Evolutionary conservation across 257 asterid genomes (phyloP).

Genomic region (Nemophila menziesii): DNA sequence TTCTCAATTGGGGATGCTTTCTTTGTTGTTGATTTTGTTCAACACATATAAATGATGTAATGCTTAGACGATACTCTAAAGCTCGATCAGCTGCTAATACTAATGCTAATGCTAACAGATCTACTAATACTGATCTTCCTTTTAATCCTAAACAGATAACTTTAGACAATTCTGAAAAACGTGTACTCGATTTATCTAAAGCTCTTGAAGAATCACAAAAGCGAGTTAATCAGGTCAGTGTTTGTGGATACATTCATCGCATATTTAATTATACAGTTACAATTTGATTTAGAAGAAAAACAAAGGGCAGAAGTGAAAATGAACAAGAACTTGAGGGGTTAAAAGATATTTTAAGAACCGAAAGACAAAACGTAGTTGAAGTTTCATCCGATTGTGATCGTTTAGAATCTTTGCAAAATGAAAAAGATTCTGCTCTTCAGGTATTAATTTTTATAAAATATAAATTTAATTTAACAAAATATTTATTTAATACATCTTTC

Average conservation of each 20-base stretch:
- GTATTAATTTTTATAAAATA: slow-evolving; percentile 15
- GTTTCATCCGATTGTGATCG: slow-evolving; percentile 55
- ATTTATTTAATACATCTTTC: slow-evolving; percentile 13
- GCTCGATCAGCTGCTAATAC: slow-evolving; percentile 80
- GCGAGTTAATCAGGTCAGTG: slow-evolving; percentile 67
- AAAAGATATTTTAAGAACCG: slow-evolving; percentile 45
- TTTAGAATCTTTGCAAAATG: slow-evolving; percentile 47
- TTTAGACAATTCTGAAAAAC: slow-evolving; percentile 52
- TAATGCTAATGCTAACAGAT: slow-evolving; percentile 72
- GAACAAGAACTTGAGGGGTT: slow-evolving; percentile 60
- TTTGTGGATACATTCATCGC: neutral
- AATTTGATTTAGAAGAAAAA: slow-evolving; percentile 60
- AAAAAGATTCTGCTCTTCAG: slow-evolving; percentile 74
- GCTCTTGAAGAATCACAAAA: slow-evolving; percentile 80
- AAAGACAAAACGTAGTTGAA: slow-evolving; percentile 54
- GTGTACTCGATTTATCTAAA: slow-evolving; percentile 59
- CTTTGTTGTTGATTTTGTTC: no score
- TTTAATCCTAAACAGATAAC: slow-evolving; percentile 43
- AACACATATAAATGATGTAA: slow-evolving; percentile 96
- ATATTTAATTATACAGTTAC: slow-evolving; percentile 48
- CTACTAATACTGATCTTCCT: slow-evolving; percentile 46
- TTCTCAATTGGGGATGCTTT: no score
- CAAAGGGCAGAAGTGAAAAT: slow-evolving; percentile 44
- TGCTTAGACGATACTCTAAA: slow-evolving; percentile 94
- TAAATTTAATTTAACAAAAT: slow-evolving; percentile 9